Evolutionary conservation across 352 stramenopile species (phyloP), one percentile per base, ranked within the genome.

Genomic region (Globisporangium paroecandrum): DNA sequence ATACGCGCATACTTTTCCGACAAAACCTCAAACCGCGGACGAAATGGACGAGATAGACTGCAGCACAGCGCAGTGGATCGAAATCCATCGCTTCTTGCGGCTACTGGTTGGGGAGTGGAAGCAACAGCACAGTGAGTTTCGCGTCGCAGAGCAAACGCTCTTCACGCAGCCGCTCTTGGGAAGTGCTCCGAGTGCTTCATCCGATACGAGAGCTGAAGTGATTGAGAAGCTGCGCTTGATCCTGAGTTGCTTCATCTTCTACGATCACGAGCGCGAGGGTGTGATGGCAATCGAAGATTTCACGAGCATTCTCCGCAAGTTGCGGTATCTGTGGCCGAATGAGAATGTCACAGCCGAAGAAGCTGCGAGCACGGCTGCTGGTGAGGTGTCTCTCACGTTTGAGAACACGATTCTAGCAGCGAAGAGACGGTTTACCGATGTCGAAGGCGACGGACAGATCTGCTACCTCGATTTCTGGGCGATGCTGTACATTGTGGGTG

Each of bases 401-500:
- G 81, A 90, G 12, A 82, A 82, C 65, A 76, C 76, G 1, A 72
- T 93, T 15, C 46, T 76, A 1, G 82, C 82, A 13, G 71, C 71
- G 0, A 77, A 72, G 49, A 69, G 73, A 38, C 77, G 82, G 1
- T 93, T 93, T 53, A 58, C 69, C 0, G 85, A 95, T 24, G 34
- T 72, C 1, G 70, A 89, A 38, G 69, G 79, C 3, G 87, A 93
- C 41, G 87, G 82, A 1, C 68, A 79, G 27, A 74, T 93, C 1
- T 92, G 85, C 55, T 95, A 95, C 62, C 67, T 95, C 24, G 87
- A 95, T 58, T 91, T 95, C 41, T 95, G 86, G 82, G 83, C 78
- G 0, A 90, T 95, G 80, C 69, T 95, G 0, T 95, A 95, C 61
- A 81, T 95, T 38, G 77, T 92, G 0, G 81, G 78, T 0, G 63